Conservation (phyloP, 768 basidiomycete genomes). For the Leucocoprinus leucothites region DNA sequence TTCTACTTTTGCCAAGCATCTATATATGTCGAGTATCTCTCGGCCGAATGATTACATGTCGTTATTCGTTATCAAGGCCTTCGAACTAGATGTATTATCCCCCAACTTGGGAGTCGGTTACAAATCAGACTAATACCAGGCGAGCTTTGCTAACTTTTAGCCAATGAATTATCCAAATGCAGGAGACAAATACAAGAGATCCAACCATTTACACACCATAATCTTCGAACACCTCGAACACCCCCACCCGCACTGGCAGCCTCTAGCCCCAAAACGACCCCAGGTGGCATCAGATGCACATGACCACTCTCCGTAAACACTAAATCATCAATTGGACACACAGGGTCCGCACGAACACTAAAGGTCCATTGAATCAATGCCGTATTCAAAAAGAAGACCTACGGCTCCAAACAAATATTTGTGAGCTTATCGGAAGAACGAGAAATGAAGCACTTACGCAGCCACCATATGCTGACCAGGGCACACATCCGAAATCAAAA, state of each 20-base stretch:
- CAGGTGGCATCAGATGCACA: slow-evolving; percentile 61
- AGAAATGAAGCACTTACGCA: slow-evolving; percentile 22
- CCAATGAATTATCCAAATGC: too few relatives aligned
- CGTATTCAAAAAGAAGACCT: slow-evolving; percentile 64
- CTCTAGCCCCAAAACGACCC: slow-evolving; percentile 52
- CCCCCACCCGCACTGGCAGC: slow-evolving; percentile 28
- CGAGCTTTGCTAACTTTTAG: too few relatives aligned
- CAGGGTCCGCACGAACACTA: slow-evolving; percentile 46
- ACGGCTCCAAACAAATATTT: neutral
- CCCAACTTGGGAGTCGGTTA: too few relatives aligned
- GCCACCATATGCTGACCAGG: slow-evolving; percentile 62
- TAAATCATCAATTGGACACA: slow-evolving; percentile 53
- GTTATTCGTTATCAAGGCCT: too few relatives aligned
- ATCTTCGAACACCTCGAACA: slow-evolving; percentile 37
- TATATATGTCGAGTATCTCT: too few relatives aligned
- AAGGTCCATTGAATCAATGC: slow-evolving; percentile 68
- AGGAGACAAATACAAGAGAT: too few relatives aligned
- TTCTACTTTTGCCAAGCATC: too few relatives aligned
- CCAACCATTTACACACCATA: slow-evolving; percentile 36
- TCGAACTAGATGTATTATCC: too few relatives aligned
- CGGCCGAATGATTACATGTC: too few relatives aligned
- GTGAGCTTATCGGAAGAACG: neutral
- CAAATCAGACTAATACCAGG: too few relatives aligned
- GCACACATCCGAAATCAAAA: slow-evolving; percentile 64
- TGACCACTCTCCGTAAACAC: slow-evolving; percentile 65